These are phyloP conservation scores for Nitzschia sp. DNA, from an alignment of 108 stramenopile species.

Conservation along the genomic window DNA sequence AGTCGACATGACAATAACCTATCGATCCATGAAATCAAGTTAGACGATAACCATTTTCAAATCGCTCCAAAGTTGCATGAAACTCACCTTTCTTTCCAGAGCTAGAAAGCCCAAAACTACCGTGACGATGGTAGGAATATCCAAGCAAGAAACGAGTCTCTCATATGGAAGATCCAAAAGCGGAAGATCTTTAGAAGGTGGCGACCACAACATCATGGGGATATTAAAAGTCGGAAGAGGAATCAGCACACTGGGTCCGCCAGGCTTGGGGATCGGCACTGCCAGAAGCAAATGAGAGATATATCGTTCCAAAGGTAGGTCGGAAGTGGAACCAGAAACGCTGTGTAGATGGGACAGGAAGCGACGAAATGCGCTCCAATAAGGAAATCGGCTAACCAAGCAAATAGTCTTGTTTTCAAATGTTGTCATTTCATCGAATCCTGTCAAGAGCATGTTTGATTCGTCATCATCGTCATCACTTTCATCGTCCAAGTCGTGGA, in stretches of 20 bases:
- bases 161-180: conserved; percentile 74
- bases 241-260: conserved; percentile 71
- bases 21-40: not conserved
- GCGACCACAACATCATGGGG: conserved; percentile 75
- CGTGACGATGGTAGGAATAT: conserved; percentile 83
- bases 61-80: not conserved
- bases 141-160: conserved; percentile 72
- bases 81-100: conserved; percentile 74
- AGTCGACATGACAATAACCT: conserved; percentile 79
- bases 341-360: conserved; percentile 83
- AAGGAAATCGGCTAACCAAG: conserved; percentile 78
- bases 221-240: conserved; percentile 72
- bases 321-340: conserved; percentile 70
- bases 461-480: conserved; percentile 23
- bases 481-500: conserved; percentile 10
- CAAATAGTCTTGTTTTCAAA: conserved; percentile 90
- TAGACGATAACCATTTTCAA: not conserved
- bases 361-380: conserved; percentile 84
- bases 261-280: conserved; percentile 82
- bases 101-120: conserved; percentile 80
- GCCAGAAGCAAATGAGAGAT: conserved; percentile 82
- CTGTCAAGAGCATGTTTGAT: conserved; percentile 38
- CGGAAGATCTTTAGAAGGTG: conserved; percentile 80
- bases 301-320: conserved; percentile 76
- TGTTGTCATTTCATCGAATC: conserved; percentile 79